Percentiles rank a stretch among this genome's conserved stretches.
phyloP scores from a whole-genome alignment of 139 green algal species.

The Pedinophyceae sp. region DNA sequence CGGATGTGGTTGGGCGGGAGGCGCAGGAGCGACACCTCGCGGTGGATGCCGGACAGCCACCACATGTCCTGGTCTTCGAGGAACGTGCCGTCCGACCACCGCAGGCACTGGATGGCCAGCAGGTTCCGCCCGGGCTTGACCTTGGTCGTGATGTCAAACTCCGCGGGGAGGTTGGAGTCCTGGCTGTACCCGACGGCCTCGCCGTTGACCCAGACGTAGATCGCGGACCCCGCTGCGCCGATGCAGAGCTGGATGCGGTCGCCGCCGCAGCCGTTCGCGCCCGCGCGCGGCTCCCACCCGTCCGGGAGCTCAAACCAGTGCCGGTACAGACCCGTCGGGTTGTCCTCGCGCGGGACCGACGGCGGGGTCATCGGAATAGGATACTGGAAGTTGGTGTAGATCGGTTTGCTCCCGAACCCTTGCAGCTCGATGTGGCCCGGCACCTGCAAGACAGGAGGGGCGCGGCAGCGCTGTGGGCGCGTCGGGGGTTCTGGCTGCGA shows the following conservation, averaged over 20 bases:
- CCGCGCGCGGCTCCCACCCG: conserved; percentile 3
- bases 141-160: conserved; percentile 73
- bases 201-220: conserved; percentile 86
- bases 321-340: conserved; percentile 85
- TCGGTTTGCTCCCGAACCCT: conserved; percentile 63
- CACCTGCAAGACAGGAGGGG: conserved; percentile 43
- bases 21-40: conserved; percentile 53
- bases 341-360: conserved; percentile 49
- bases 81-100: conserved; percentile 90
- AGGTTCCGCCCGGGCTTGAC: conserved; percentile 31
- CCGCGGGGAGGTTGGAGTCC: conserved; percentile 73
- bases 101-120: conserved; percentile 62
- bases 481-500: neutral
- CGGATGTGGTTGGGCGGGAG: conserved; percentile 28
- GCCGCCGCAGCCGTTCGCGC: no score
- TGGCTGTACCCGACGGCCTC: conserved; percentile 68
- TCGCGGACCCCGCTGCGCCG: conserved; percentile 69
- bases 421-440: conserved; percentile 76
- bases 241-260: conserved; percentile 57
- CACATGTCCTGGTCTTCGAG: conserved; percentile 96
- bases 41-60: conserved; percentile 79
- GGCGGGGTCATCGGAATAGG: conserved; percentile 76
- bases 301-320: conserved; percentile 39
- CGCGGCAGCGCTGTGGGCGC: neutral
- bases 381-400: conserved; percentile 94